These are phyloP conservation scores for Microascus cirrosus DNA, from an alignment of 2,329 filamentous ascomycete species.

Conservation along the genomic window DNA sequence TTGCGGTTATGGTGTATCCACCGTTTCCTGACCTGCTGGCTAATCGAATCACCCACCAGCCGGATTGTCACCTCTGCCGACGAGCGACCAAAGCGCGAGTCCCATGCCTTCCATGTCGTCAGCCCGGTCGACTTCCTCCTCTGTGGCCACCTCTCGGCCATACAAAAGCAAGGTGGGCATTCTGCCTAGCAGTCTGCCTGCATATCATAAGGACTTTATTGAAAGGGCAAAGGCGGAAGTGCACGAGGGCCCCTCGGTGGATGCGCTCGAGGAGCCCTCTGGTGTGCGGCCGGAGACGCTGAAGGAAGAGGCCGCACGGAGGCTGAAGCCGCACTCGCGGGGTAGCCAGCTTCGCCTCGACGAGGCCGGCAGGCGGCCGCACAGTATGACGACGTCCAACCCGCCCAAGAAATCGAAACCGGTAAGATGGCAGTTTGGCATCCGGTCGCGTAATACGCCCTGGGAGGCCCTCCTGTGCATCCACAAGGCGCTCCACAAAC, in stretches of 20 bases:
- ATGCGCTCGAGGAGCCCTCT: conserved; percentile 33
- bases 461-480: conserved; percentile 92
- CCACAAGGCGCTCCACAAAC: conserved; percentile 78
- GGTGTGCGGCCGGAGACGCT: conserved; percentile 55
- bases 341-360: conserved; percentile 60
- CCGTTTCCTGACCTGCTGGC: background rate
- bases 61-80: conserved; percentile 9
- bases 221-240: conserved; percentile 51
- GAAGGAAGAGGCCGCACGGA: conserved; percentile 68
- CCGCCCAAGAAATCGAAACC: conserved; percentile 64
- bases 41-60: background rate
- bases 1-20: background rate
- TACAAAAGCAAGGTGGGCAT: conserved; percentile 83
- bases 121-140: conserved; percentile 33
- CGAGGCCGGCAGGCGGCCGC: conserved; percentile 46
- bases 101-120: conserved; percentile 37
- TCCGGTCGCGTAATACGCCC: conserved; percentile 84
- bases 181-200: conserved; percentile 78
- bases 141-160: conserved; percentile 38
- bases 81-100: background rate
- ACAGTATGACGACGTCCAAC: conserved; percentile 50
- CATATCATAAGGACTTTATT: conserved; percentile 86
- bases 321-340: conserved; percentile 76
- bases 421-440: conserved; percentile 96
- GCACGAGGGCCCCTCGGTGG: conserved; percentile 24